Percentiles rank a stretch among this genome's conserved stretches.
Evolutionary conservation across 2,329 filamentous ascomycete genomes (phyloP).

Genomic region (Xylaria polymorpha): DNA sequence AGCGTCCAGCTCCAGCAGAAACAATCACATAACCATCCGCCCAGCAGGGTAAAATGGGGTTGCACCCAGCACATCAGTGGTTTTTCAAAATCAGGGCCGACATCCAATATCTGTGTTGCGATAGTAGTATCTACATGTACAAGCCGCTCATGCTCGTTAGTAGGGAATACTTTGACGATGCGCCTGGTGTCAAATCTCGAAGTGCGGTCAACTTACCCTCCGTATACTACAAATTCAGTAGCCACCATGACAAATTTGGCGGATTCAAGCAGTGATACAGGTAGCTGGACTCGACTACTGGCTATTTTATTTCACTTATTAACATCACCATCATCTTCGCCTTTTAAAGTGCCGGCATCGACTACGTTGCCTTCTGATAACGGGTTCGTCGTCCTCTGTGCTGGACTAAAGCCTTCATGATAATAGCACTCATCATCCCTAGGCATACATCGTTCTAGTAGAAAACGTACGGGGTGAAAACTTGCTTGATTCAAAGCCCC

Average conservation of each 20-base stretch:
- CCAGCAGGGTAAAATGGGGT: not conserved
- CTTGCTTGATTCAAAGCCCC: not conserved
- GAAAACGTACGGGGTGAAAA: not conserved
- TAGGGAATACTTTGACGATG: not conserved
- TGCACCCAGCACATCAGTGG: not conserved
- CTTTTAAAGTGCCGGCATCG: not conserved
- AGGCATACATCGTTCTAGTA: not conserved
- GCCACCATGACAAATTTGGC: not conserved
- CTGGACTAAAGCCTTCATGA: not conserved
- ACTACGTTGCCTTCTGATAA: not conserved
- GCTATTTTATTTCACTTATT: not conserved
- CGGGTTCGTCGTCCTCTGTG: not conserved
- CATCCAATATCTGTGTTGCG: not conserved
- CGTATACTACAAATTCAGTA: not conserved
- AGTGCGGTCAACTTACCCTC: not conserved
- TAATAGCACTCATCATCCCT: not conserved
- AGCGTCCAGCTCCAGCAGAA: not conserved
- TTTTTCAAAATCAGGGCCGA: not conserved
- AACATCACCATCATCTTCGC: not conserved
- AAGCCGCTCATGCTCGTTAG: not conserved
- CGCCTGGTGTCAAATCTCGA: not conserved
- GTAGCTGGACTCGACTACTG: not conserved
- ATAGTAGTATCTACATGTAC: slow-evolving; percentile 9
- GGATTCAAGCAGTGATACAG: not conserved
- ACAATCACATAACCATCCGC: not conserved